phyloP scores from a whole-genome alignment of 257 asterid species.

The Coffea canephora region DNA sequence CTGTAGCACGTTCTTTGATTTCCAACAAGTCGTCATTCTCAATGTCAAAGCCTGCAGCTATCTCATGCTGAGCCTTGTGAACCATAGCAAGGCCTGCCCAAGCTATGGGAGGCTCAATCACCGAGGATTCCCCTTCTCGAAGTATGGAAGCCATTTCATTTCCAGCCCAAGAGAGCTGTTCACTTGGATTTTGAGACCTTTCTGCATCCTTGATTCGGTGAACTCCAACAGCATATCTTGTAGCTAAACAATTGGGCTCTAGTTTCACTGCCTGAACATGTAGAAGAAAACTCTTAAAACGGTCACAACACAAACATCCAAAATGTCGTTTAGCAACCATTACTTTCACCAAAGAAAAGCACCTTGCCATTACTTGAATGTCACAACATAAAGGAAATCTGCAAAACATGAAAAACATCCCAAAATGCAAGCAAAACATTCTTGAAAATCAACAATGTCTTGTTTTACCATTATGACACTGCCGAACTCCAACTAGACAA shows the following conservation, averaged over 20 bases:
- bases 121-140: slow-evolving; percentile 80
- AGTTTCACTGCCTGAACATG: slow-evolving; percentile 77
- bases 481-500: neutral
- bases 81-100: slow-evolving; percentile 98
- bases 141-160: slow-evolving; percentile 95
- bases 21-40: slow-evolving; percentile 68
- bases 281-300: slow-evolving; percentile 13
- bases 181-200: slow-evolving; percentile 88
- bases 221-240: slow-evolving; percentile 87
- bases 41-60: slow-evolving; percentile 82
- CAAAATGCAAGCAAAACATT: too few relatives aligned
- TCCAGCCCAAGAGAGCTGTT: slow-evolving; percentile 96
- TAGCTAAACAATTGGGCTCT: slow-evolving; percentile 96
- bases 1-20: slow-evolving; percentile 77
- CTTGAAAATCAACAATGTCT: neutral
- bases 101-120: slow-evolving; percentile 74
- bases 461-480: neutral
- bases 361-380: neutral
- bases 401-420: too few relatives aligned
- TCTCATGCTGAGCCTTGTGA: slow-evolving; percentile 95
- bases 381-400: neutral
- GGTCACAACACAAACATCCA: neutral
- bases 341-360: neutral
- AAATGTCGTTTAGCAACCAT: neutral
- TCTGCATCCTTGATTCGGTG: slow-evolving; percentile 95